Evolutionary conservation across 176 grass and related monocot species (phyloP), one percentile per base, ranked within the genome.

Genomic region (Microstegium vimineum): DNA sequence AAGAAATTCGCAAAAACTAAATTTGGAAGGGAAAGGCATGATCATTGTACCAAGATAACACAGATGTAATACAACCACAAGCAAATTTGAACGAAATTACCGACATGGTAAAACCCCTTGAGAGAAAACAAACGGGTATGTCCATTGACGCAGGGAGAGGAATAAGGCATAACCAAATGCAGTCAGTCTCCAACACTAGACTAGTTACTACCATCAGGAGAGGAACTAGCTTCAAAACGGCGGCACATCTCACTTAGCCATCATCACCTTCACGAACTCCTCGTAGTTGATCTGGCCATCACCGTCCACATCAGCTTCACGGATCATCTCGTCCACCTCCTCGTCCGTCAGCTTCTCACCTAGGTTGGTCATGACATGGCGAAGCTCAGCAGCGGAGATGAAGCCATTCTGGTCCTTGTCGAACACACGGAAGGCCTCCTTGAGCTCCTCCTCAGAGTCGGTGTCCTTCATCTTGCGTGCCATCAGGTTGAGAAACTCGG

Each of bases 351-450:
- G 68, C 46, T 88, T 84, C 82, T 89, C 87, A 31, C 87, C 87
- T 6, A 89, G 87, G 82, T 84, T 89, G 76, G 87, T 89, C 87
- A 89, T 89, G 82, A 89, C 87, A 62, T 84, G 87, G 15, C 76
- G 86, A 25, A 89, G 87, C 45, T 89, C 76, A 75, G 87, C 82
- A 0, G 87, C 87, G 0, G 82, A 84, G 30, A 84, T 89, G 87
- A 89, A 89, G 40, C 87, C 81, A 2, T 84, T 89, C 69, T 89
- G 87, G 49, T 85, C 82, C 87, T 89, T 89, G 23, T 89, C 87
- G 10, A 89, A 80, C 49, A 84, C 86, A 2, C 81, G 75, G 61
- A 89, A 89, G 20, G 81, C 87, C 62, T 89, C 87, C 81, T 88
- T 84, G 36, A 88, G 86, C 69, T 80, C 86, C 69, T 84, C 86